Percentiles rank a stretch among this genome's conserved stretches.
phyloP scores from a whole-genome alignment of 495 filamentous ascomycete genomes.

The Sordaria brevicollis region DNA sequence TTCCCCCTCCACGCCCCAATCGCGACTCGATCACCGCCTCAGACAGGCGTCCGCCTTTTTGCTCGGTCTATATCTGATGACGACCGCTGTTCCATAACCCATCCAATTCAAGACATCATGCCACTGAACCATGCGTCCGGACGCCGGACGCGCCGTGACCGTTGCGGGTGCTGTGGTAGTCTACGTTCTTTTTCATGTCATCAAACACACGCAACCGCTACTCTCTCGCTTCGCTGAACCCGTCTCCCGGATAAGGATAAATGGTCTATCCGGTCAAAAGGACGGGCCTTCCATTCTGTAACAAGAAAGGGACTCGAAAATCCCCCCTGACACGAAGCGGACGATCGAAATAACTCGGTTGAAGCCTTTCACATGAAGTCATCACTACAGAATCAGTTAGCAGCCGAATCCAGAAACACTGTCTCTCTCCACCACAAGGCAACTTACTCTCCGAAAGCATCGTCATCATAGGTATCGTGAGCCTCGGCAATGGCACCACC shows the following conservation, averaged over 20 bases:
- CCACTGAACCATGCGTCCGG: not conserved
- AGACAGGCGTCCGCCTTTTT: not conserved
- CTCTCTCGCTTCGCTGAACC: not conserved
- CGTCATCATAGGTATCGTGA: slow-evolving; percentile 61
- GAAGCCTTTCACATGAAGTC: slow-evolving; percentile 41
- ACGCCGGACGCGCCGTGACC: not conserved
- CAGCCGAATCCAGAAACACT: not conserved
- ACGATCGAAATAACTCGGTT: not conserved
- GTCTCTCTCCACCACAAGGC: not conserved
- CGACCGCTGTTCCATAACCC: not conserved
- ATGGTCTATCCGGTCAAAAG: not conserved
- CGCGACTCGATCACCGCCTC: not conserved
- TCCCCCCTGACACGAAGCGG: not conserved
- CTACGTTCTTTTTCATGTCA: not conserved
- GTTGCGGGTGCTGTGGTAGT: not conserved
- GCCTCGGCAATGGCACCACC: slow-evolving; percentile 57
- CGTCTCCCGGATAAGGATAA: not conserved
- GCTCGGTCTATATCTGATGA: not conserved
- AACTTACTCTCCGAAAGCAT: slow-evolving; percentile 68
- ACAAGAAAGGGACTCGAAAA: not conserved
- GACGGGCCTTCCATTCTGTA: not conserved
- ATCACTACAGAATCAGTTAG: slow-evolving; percentile 26
- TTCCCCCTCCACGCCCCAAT: not conserved
- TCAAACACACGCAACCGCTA: not conserved
- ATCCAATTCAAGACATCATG: not conserved